These are phyloP conservation scores for Lepidium sativum DNA, from an alignment of 345 rosid species.

Conservation along the genomic window DNA sequence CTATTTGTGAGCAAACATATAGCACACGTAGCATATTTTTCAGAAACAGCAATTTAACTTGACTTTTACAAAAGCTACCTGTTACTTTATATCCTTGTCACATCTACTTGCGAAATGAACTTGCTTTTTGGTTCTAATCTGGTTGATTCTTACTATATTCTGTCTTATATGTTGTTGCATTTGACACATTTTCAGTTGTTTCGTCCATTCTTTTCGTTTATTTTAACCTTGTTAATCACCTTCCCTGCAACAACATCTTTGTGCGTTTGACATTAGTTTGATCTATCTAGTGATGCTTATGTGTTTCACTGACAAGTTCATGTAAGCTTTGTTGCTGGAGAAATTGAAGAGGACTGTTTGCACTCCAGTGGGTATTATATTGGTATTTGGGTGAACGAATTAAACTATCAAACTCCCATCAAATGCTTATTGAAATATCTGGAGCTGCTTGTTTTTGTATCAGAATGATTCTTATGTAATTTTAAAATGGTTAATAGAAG, in stretches of 20 bases:
- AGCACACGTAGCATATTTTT: too few species aligned
- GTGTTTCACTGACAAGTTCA: not conserved
- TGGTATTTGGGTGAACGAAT: not conserved
- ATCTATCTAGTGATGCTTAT: not conserved
- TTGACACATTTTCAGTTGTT: too few species aligned
- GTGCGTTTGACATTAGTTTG: not conserved
- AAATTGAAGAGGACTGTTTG: not conserved
- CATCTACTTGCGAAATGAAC: too few species aligned
- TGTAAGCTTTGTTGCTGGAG: not conserved
- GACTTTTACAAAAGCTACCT: too few species aligned
- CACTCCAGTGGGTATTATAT: not conserved
- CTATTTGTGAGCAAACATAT: too few species aligned
- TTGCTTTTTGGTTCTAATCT: too few species aligned
- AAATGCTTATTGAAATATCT: not conserved
- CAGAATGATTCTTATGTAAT: not conserved
- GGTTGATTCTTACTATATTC: too few species aligned
- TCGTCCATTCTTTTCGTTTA: too few species aligned
- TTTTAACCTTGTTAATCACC: not conserved
- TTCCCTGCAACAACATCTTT: not conserved
- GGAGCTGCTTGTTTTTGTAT: not conserved
- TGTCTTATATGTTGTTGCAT: too few species aligned
- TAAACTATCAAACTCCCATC: not conserved
- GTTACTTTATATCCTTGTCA: too few species aligned
- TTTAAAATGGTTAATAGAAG: not conserved
- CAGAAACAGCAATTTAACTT: too few species aligned